A percentile compares a stretch with the other conserved stretches of the same genome.
Conservation (phyloP, 192 early-diverging fungal species). For the Mortierella antarctica region DNA sequence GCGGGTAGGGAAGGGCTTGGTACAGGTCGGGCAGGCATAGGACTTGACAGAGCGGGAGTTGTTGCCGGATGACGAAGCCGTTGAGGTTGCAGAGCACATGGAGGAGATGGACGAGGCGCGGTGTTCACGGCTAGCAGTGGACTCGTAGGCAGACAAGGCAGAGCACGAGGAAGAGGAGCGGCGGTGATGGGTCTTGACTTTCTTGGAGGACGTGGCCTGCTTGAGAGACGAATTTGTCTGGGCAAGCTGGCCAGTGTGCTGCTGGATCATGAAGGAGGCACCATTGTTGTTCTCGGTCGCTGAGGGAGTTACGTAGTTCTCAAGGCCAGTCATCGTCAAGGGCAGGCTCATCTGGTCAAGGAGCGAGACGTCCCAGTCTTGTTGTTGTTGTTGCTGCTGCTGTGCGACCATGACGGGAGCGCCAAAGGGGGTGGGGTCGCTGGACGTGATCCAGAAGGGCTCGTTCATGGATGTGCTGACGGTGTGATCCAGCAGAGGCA, state of each 20-base stretch:
- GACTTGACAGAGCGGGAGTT: slow-evolving; percentile 31
- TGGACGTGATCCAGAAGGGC: slow-evolving; percentile 7
- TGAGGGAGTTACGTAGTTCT: slow-evolving; percentile 34
- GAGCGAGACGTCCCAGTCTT: slow-evolving; percentile 29
- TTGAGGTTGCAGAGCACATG: background rate
- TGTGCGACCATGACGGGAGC: slow-evolving; percentile 8
- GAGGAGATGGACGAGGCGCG: slow-evolving; percentile 15
- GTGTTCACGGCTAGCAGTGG: slow-evolving; percentile 11
- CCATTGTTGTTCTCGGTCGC: background rate
- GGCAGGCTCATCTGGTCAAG: slow-evolving; percentile 47
- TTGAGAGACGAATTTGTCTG: slow-evolving; percentile 8
- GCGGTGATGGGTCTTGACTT: slow-evolving; percentile 16
- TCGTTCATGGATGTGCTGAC: slow-evolving; percentile 9
- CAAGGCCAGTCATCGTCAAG: slow-evolving; percentile 27
- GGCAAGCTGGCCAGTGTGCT: background rate
- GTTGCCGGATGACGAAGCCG: background rate
- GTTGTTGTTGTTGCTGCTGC: slow-evolving; percentile 10
- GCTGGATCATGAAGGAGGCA: background rate
- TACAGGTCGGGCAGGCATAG: slow-evolving; percentile 49
- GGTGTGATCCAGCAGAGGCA: slow-evolving; percentile 33
- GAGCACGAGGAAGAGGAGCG: slow-evolving; percentile 42
- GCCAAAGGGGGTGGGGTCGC: background rate
- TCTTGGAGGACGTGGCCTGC: slow-evolving; percentile 26
- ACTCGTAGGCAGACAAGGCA: slow-evolving; percentile 29
- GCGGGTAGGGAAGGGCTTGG: slow-evolving; percentile 49